Base-by-base conservation (phyloP, 495 filamentous ascomycete species). In the Aspergillus cavernicola region DNA sequence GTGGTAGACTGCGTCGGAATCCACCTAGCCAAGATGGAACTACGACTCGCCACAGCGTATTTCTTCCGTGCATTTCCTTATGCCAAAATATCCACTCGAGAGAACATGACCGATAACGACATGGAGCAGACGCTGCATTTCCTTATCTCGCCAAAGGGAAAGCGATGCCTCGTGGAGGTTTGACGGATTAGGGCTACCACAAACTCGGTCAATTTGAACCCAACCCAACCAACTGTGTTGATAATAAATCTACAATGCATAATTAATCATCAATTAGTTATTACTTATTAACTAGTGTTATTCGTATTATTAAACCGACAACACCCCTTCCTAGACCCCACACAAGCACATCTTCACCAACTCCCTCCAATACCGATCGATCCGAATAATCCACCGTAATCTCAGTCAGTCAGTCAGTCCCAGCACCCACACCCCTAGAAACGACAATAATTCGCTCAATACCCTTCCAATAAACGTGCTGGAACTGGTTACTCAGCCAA, bases 351-450 rank as follows among this genome's bases (percentile, higher is more conserved):
- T 61, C 59, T 76, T 74, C 50, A 71, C 62, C 24, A 73, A 47
- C n/a, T 62, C 57, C 36, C 59, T 64, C 70, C 71, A 74, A 48
- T 74, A 73, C 36, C 63, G 55, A 42, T 70, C 66, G n/a, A n/a
- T n/a, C n/a, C n/a, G 64, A 69, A 51, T 73, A 74, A 50, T 73
- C 70, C 12, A 73, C 73, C 16, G 70, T 73, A 31, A 74, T 59
- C 56, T 73, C 71, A n/a, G n/a, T n/a, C n/a, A n/a, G n/a, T n/a
- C n/a, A n/a, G n/a, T n/a, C n/a, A n/a, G 50, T 58, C 6, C 66
- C 70, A 2, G 71, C 67, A 13, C 52, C 50, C 13, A 71, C 66
- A 3, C 69, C 70, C 42, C 66, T 66, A 11, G 63, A 69, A 7
- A 74, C 70, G 4, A 75, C 63, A 39, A 75, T 61, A 35, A 73